Base-by-base conservation (phyloP, 495 filamentous ascomycete species). In the Stereocaulon alpinum region DNA sequence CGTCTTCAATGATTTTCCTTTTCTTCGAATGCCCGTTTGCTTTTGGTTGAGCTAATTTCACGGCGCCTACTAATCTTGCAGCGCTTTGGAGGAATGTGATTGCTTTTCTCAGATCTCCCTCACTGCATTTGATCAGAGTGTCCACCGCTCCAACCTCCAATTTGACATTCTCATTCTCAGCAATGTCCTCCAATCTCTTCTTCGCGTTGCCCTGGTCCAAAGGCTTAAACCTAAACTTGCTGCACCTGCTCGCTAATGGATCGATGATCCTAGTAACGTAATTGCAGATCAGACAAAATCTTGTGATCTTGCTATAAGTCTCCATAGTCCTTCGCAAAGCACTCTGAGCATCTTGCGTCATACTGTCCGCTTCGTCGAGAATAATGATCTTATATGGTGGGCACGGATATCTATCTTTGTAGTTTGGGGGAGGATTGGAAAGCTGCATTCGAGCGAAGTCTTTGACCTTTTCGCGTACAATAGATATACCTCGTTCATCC, bases 311-410 rank as follows among this genome's bases (percentile, higher is more conserved):
- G 72, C 82, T 87, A 72, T 97, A 97, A 55, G 89, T 93, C 76
- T 98, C 93, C 93, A 98, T 98, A 7, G 93, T 97, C 42, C 93
- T 81, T 58, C 93, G 77, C 44, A 98, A 78, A 5, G 93, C 93
- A 50, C 83, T 86, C 77, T 98, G 93, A 45, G 93, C 93, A 71
- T 98, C 93, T 72, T 97, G 94, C 40, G 94, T 98, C 93, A 98
- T 97, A 69, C 85, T 89, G 70, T 98, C 93, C 52, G 93, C 93
- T 74, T 98, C 93, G 73, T 98, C 93, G 40, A 98, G 82, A 59
- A 98, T 87, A 69, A 97, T 89, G 69, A 98, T 95, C 76, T 97
- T 98, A 80, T 94, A 98, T 27, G 94, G 93, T 30, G 93, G 93
- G 67, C 92, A 96, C 1, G 93, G 91, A 72, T 94, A 96, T 61